Evolutionary conservation across 1,139 yeast species (phyloP), one percentile per base, ranked within the genome.

Genomic region (Taphrina wiesneri): DNA sequence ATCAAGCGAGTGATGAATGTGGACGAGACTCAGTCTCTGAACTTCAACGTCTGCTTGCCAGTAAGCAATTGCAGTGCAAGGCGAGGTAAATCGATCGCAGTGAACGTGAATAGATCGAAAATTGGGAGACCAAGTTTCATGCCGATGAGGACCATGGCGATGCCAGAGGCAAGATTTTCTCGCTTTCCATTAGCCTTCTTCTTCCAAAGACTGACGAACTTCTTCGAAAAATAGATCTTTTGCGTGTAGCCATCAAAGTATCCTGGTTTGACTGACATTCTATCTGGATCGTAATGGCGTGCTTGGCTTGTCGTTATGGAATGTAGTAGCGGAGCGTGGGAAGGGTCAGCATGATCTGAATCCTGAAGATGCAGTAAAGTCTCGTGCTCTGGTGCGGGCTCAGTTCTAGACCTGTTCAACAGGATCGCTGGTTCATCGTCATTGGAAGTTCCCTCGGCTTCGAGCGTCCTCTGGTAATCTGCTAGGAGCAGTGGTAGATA

Each of bases 121-220:
- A 51, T 26, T 3, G 64, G 64, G 39, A 60, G 57, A n/a, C 64
- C 64, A 17, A 60, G 56, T 51, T 60, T 60, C 43, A 51, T 13
- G 26, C 64, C 64, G 28, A 60, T 28, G 28, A 60, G 49, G 15
- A 60, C 46, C 41, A 60, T 39, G 17, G 52, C 56, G 21, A 60
- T 41, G n/a, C 64, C 64, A n/a, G 47, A 41, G 19, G 57, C 64
- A 23, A 60, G 30, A 39, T 60, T 52, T 17, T 54, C 59, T 2
- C 64, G 49, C 36, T 60, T 53, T 5, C 64, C 64, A 15, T 15
- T 25, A 9, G 51, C 57, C 30, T 59, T 25, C 64, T 60, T 60
- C 51, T 51, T 49, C 41, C 56, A 60, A n/a, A 60, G 34, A 13
- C 43, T 53, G 41, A 60, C 41, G 21, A 60, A 60, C 19, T 43